Conservation (phyloP, 2,329 filamentous ascomycete species). For the Lachnellula suecica region DNA sequence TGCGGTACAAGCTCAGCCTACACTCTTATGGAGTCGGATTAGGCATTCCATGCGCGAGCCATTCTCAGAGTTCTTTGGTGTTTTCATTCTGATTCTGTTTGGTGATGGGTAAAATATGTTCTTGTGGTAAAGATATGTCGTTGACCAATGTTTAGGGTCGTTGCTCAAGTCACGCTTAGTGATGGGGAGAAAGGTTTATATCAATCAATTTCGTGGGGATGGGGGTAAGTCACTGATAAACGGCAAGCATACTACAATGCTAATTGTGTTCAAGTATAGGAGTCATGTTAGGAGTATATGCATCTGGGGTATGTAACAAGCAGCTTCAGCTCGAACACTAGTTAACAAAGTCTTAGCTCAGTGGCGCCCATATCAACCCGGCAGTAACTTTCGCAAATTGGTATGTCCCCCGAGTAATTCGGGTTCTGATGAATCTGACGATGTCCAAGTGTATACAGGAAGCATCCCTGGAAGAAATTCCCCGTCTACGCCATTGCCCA, state of each 20-base stretch:
- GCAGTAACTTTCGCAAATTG: conserved; percentile 71
- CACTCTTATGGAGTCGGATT: conserved; percentile 24
- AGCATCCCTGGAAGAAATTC: conserved; percentile 68
- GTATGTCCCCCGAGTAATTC: conserved; percentile 9
- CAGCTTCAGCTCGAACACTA: background rate
- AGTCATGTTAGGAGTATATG: conserved; percentile 71
- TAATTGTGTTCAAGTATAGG: conserved; percentile 47
- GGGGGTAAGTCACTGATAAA: conserved; percentile 23
- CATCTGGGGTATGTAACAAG: conserved; percentile 50
- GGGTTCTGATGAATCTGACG: background rate
- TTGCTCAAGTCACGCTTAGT: conserved; percentile 64
- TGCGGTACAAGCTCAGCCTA: conserved; percentile 22
- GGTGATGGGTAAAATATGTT: conserved; percentile 54
- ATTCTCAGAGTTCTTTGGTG: conserved; percentile 68
- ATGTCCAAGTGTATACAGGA: conserved; percentile 52
- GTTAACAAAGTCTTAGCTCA: conserved; percentile 16
- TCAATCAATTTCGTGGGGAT: conserved; percentile 32
- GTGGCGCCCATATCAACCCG: conserved; percentile 67
- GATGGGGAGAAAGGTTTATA: conserved; percentile 23
- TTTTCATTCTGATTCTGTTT: conserved; percentile 68
- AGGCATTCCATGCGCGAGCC: conserved; percentile 24
- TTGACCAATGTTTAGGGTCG: conserved; percentile 35
- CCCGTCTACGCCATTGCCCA: conserved; percentile 66
- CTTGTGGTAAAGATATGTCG: background rate
- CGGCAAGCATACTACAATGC: background rate